Base-by-base conservation (phyloP, 257 asterid genomes). In the Nicotiana sylvestris region DNA sequence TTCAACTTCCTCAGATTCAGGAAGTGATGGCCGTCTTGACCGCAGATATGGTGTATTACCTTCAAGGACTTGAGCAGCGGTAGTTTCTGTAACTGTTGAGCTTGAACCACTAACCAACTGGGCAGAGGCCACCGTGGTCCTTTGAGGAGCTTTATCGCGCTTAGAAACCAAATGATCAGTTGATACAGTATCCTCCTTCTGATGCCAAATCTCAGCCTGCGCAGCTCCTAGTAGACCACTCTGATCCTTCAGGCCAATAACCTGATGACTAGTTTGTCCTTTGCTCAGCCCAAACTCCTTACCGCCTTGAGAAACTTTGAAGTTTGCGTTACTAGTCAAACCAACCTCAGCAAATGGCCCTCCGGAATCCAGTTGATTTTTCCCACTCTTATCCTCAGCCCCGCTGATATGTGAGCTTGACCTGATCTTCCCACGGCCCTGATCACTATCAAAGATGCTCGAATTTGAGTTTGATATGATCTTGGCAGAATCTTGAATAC, bases 41-140 rank as follows among this genome's bases (percentile, higher is more conserved):
- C 76, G 91, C 70, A 87, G 82, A 84, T 86, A 82, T 15, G 89
- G 83, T 58, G 87, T 82, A 82, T 85, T 87, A 57, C 87, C 84
- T 84, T 78, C 92, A 67, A 60, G n/a, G 69, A 86, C 95, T 85
- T 87, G 87, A 82, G 80, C 85, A 66, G 85, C 89, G 82, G 87
- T 82, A 81, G 87, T 90, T 82, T 84, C 91, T 80, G 92, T 81
- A 81, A 83, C 83, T 89, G 87, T 87, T 55, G 93, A 89, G 82
- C 90, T 89, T 66, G 91, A 84, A 84, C 81, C 85, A 76, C 92
- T 80, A 60, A 84, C 93, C 79, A 72, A 65, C 57, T 56, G 85
- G 76, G 78, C 83, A 81, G 88, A 83, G 66, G 86, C 91, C 81
- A 85, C 88, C 55, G 37, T 83, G 3, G 90, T 78, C 81, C 85